Conservation (phyloP, 2,329 filamentous ascomycete species). For the Decorospora gaudefroyi region DNA sequence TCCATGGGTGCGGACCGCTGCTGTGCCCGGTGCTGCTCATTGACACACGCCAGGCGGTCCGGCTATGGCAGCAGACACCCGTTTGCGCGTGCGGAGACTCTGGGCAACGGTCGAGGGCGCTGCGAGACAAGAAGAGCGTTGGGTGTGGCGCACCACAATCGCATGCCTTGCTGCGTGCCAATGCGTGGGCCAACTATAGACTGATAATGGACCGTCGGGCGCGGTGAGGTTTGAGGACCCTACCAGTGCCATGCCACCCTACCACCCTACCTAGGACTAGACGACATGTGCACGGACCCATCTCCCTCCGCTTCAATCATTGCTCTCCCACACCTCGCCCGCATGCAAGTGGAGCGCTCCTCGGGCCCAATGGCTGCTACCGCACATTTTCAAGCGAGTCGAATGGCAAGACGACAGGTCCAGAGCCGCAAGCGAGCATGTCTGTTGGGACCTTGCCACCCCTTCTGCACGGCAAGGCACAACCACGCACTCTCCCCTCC, state of each 20-base stretch:
- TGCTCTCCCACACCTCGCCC: constrained; percentile 15
- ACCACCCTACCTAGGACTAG: too few species aligned
- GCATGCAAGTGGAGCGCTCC: constrained; percentile 13
- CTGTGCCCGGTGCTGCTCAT: constrained; percentile 17
- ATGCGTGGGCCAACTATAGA: too few species aligned
- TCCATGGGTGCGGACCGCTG: constrained; percentile 36
- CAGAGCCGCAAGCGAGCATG: too few species aligned
- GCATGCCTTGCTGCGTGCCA: constrained; percentile 21
- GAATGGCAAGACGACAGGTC: background rate
- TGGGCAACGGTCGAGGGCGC: constrained; percentile 14
- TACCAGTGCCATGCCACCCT: too few species aligned
- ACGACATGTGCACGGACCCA: too few species aligned
- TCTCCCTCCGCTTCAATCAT: too few species aligned
- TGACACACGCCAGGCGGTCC: constrained; percentile 22
- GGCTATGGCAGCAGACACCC: constrained; percentile 16
- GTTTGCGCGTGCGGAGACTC: constrained; percentile 16
- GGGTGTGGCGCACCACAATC: constrained; percentile 32
- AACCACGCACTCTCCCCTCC: too few species aligned
- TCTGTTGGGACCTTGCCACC: constrained; percentile 3
- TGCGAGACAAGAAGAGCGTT: constrained; percentile 14
- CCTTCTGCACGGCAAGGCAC: background rate
- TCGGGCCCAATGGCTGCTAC: too few species aligned
- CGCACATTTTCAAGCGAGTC: constrained; percentile 9
- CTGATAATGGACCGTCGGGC: constrained; percentile 9
- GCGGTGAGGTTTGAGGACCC: constrained; percentile 14